Conservation (phyloP, 2,329 filamentous ascomycete genomes). For the Aspergillus fructus region DNA sequence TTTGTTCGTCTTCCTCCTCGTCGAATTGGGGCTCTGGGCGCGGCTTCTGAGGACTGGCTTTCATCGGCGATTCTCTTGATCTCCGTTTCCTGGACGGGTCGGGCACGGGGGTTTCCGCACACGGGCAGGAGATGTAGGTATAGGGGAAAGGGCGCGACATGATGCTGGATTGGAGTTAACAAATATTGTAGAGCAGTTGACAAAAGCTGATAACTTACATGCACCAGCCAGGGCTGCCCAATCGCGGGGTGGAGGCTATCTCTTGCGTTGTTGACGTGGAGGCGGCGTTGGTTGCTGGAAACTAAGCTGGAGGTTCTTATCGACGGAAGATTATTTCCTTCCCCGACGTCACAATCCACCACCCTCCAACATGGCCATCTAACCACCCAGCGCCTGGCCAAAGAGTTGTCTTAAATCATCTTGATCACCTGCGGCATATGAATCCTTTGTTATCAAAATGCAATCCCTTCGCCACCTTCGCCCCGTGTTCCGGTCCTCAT, state of each 20-base stretch:
- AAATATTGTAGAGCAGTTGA: neutral
- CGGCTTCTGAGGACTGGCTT: constrained; percentile 28
- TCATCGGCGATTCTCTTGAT: constrained; percentile 36
- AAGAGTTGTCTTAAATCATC: too few relatives aligned
- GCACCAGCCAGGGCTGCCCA: neutral
- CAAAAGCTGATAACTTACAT: neutral
- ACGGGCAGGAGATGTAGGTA: constrained; percentile 65
- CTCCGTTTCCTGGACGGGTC: constrained; percentile 39
- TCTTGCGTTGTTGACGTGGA: neutral
- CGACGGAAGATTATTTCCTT: constrained; percentile 1
- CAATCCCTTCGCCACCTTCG: constrained; percentile 20
- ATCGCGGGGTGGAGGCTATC: neutral
- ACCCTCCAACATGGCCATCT: neutral
- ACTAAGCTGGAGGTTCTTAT: neutral
- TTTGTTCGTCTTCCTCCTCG: constrained; percentile 69
- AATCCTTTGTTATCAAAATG: neutral
- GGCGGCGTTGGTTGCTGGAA: constrained; percentile 1
- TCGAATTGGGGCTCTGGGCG: constrained; percentile 30
- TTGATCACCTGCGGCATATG: too few relatives aligned
- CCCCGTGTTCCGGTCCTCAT: neutral
- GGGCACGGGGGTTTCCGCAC: constrained; percentile 51
- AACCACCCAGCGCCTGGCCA: neutral
- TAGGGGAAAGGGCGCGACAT: constrained; percentile 63
- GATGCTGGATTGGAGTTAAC: constrained; percentile 33
- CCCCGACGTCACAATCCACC: constrained; percentile 2